Conservation (phyloP, 805 yeast species). For the Saccharomycopsis oosterbeekiorum region DNA sequence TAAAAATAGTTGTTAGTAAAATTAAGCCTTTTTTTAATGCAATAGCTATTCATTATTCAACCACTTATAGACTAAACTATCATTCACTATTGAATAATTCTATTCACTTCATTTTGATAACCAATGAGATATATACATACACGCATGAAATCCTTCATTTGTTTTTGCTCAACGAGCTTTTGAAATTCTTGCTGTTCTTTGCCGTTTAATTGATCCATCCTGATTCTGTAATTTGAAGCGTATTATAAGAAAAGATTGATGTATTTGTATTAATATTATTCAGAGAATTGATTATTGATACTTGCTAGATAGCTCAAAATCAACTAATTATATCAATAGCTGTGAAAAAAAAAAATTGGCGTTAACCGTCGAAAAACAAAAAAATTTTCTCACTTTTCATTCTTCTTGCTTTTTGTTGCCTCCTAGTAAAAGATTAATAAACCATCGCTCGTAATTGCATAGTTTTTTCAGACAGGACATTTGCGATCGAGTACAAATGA, state of each 20-base stretch:
- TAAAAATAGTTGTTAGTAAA: slow-evolving; percentile 12
- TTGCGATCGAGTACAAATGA: too few relatives aligned
- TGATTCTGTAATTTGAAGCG: not conserved
- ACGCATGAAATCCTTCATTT: slow-evolving; percentile 98
- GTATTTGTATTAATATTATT: too few relatives aligned
- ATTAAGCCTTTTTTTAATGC: not conserved
- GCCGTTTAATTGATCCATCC: slow-evolving; percentile 88
- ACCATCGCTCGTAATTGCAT: not conserved
- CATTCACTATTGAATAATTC: not conserved
- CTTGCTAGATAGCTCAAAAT: too few relatives aligned
- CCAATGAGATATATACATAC: slow-evolving; percentile 26
- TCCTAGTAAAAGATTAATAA: too few relatives aligned
- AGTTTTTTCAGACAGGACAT: too few relatives aligned
- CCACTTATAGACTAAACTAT: too few relatives aligned
- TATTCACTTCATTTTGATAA: not conserved
- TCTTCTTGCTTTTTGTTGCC: not conserved
- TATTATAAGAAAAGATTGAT: not conserved
- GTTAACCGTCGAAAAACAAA: not conserved
- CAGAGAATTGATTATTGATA: not conserved
- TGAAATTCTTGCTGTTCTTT: slow-evolving; percentile 97
- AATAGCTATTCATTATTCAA: not conserved
- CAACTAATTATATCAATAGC: too few relatives aligned
- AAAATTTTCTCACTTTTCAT: not conserved
- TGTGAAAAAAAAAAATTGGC: not conserved
- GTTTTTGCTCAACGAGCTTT: slow-evolving; percentile 91